Evolutionary conservation across 192 early-diverging fungal genomes (phyloP).

Genomic region (Coemansia sp.): DNA sequence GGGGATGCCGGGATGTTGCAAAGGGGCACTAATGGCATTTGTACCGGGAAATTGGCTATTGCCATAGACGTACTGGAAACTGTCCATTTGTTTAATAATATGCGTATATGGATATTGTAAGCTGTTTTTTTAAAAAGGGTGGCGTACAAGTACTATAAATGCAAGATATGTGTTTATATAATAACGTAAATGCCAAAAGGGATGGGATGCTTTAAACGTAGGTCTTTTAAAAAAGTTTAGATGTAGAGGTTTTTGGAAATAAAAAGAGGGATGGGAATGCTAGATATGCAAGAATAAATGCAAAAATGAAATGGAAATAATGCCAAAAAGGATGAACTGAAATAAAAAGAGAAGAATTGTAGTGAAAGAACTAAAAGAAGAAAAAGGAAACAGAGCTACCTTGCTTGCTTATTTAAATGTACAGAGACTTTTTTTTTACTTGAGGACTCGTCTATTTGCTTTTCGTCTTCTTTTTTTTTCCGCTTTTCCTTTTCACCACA

Average conservation of each 20-base stretch:
- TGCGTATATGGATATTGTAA: not conserved
- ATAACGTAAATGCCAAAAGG: not conserved
- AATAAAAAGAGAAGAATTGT: not conserved
- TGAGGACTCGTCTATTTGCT: not conserved
- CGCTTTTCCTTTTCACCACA: not conserved
- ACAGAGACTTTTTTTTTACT: constrained; percentile 7
- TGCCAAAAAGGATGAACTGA: constrained; percentile 9
- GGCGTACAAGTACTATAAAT: not conserved
- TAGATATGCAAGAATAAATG: constrained; percentile 7
- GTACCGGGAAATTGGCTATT: constrained; percentile 18
- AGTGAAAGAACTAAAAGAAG: constrained; percentile 4
- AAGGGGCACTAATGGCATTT: constrained; percentile 2
- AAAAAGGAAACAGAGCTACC: not conserved
- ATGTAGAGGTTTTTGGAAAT: not conserved
- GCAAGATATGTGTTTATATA: not conserved
- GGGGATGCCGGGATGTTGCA: constrained; percentile 2
- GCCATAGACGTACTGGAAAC: constrained; percentile 40
- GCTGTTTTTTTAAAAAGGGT: not conserved
- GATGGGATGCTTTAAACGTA: not conserved
- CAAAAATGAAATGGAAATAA: constrained; percentile 15
- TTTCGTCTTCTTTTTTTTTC: not conserved
- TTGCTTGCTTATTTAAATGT: not conserved
- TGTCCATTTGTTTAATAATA: constrained; percentile 20
- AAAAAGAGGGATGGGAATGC: constrained; percentile 4
- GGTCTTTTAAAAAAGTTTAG: not conserved